These are phyloP conservation scores for Actinidia polygama DNA, from an alignment of 179 eudicot genomes.

Conservation along the genomic window DNA sequence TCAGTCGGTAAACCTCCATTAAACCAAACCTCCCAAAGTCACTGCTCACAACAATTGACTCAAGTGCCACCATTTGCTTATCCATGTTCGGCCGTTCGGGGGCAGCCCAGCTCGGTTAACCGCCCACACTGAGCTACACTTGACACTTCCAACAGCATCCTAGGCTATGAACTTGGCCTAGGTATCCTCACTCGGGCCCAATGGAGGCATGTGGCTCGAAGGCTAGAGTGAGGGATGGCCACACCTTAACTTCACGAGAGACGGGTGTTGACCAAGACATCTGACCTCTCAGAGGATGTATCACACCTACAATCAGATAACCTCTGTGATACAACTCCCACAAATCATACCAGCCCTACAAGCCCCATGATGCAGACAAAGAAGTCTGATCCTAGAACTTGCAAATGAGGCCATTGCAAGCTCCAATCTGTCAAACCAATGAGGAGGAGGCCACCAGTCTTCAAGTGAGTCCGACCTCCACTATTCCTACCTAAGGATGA, in stretches of 20 bases:
- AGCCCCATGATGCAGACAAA: neutral
- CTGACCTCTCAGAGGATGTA: neutral
- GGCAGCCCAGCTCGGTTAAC: no score
- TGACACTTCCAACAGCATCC: neutral
- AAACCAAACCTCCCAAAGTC: neutral
- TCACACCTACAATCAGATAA: neutral
- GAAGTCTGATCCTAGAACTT: neutral
- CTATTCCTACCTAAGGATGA: no score
- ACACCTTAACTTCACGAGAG: neutral
- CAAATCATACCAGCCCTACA: neutral
- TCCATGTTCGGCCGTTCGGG: neutral
- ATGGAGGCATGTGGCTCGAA: neutral
- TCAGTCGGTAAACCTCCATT: neutral
- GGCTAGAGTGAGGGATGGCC: conserved; percentile 1
- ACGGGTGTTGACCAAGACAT: conserved; percentile 6
- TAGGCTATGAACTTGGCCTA: neutral
- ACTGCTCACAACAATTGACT: neutral
- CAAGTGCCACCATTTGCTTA: neutral
- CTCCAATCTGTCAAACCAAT: neutral
- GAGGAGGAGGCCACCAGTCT: neutral
- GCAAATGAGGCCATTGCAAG: neutral
- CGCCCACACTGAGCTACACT: neutral
- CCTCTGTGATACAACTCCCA: neutral
- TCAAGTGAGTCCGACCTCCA: no score
- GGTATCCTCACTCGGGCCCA: neutral